These are phyloP conservation scores for Fusarium beomiforme DNA, from an alignment of 2,329 filamentous ascomycete genomes.

Conservation along the genomic window DNA sequence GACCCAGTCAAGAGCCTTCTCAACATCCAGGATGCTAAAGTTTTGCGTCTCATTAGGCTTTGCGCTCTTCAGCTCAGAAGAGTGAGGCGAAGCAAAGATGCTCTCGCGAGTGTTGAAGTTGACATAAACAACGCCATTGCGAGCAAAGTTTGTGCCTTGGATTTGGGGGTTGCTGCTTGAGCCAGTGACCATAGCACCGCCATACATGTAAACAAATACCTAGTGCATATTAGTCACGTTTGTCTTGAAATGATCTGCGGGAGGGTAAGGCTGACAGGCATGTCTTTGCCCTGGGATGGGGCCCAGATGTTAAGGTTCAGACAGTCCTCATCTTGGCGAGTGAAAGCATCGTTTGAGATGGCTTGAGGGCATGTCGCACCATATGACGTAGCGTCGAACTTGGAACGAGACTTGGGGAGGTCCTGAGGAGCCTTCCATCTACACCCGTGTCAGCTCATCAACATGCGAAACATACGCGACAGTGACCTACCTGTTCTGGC, in stretches of 20 bases:
- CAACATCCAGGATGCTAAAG: conserved; percentile 41
- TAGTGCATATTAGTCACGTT: not conserved
- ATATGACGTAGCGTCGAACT: conserved; percentile 28
- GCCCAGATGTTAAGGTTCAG: conserved; percentile 55
- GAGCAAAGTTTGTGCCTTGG: conserved; percentile 50
- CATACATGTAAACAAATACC: conserved; percentile 55
- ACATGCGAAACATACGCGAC: not conserved
- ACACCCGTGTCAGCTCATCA: not conserved
- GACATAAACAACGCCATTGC: conserved; percentile 50
- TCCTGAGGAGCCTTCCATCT: conserved; percentile 39
- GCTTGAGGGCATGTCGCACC: conserved; percentile 40
- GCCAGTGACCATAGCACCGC: conserved; percentile 46
- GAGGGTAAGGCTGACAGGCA: conserved; percentile 40
- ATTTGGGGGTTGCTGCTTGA: conserved; percentile 53
- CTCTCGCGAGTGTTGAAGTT: conserved; percentile 55
- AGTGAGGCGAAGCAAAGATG: conserved; percentile 56
- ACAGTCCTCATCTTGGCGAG: conserved; percentile 51
- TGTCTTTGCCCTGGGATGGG: conserved; percentile 36
- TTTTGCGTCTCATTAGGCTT: conserved; percentile 36
- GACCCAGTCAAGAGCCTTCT: conserved; percentile 43
- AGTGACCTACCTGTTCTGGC: conserved; percentile 46
- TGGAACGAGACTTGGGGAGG: conserved; percentile 17
- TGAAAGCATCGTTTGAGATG: conserved; percentile 24
- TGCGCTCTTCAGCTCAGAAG: conserved; percentile 46
- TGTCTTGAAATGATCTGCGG: not conserved